phyloP scores from a whole-genome alignment of 2,329 filamentous ascomycete species.

The Arthrinium puccinioides region DNA sequence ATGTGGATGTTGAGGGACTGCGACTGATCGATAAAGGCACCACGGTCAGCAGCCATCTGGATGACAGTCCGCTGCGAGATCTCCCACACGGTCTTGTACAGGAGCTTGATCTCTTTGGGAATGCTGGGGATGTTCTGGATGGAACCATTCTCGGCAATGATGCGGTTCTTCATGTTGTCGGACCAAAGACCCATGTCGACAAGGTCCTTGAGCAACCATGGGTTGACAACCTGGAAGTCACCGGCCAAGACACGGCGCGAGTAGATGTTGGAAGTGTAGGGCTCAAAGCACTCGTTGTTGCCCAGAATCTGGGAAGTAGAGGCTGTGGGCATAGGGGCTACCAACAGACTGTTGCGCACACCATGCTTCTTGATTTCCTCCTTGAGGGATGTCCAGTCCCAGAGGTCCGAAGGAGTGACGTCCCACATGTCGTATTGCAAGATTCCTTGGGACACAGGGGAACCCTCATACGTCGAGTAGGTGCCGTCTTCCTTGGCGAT shows the following conservation, averaged over 20 bases:
- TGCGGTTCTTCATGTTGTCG: constrained; percentile 99
- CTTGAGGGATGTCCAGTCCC: constrained; percentile 91
- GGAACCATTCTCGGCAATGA: constrained; percentile 93
- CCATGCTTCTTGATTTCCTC: constrained; percentile 87
- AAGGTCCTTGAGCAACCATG: constrained; percentile 95
- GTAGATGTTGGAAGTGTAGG: constrained; percentile 99
- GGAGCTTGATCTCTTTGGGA: constrained; percentile 85
- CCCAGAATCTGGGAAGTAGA: constrained; percentile 96
- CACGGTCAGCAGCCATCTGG: constrained; percentile 96
- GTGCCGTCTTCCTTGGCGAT: constrained; percentile 76
- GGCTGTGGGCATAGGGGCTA: constrained; percentile 97
- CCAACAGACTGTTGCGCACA: constrained; percentile 88
- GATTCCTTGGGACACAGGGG: constrained; percentile 87
- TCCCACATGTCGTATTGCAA: constrained; percentile 99
- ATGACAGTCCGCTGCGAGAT: constrained; percentile 93
- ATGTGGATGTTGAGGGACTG: constrained; percentile 99
- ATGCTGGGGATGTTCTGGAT: constrained; percentile 98
- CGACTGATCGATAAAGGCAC: constrained; percentile 97
- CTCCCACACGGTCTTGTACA: constrained; percentile 99
- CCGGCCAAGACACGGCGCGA: constrained; percentile 94
- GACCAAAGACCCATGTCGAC: constrained; percentile 98
- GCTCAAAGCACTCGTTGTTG: constrained; percentile 99
- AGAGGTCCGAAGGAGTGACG: constrained; percentile 85
- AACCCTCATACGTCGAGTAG: constrained; percentile 88
- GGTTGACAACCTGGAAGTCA: constrained; percentile 99